Conservation (phyloP, 2,329 filamentous ascomycete genomes). For the Aspergillus tubingensis region DNA sequence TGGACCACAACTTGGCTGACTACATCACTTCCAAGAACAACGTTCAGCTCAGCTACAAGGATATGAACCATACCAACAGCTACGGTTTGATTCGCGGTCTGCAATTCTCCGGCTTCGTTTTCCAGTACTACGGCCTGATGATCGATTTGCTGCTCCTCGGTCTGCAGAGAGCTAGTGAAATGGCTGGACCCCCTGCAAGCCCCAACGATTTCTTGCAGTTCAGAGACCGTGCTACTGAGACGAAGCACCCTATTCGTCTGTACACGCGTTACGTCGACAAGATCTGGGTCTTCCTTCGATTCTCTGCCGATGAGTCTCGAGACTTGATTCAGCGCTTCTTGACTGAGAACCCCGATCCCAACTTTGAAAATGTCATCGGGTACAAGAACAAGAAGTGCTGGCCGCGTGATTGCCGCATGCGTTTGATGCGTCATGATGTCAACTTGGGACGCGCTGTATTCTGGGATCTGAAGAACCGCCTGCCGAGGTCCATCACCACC, state of each 20-base stretch:
- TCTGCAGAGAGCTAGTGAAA: conserved; percentile 93
- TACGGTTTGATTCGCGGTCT: conserved; percentile 98
- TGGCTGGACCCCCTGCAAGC: conserved; percentile 87
- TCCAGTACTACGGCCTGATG: conserved; percentile 97
- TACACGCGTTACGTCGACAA: conserved; percentile 98
- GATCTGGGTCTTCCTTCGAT: conserved; percentile 97
- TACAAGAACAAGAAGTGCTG: conserved; percentile 99
- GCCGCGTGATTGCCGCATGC: conserved; percentile 96
- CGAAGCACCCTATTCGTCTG: conserved; percentile 90
- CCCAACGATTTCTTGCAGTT: conserved; percentile 99
- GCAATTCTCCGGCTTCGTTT: conserved; percentile 97
- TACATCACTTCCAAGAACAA: conserved; percentile 99
- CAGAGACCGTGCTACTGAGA: conserved; percentile 87
- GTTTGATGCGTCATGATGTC: conserved; percentile 97
- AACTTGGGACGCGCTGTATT: conserved; percentile 97
- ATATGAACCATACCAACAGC: conserved; percentile 99
- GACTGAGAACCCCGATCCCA: conserved; percentile 96
- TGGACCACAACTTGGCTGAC: conserved; percentile 99
- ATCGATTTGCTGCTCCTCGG: conserved; percentile 90
- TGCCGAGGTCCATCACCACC: conserved; percentile 91
- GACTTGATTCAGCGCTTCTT: conserved; percentile 97
- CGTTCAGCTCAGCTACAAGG: conserved; percentile 97
- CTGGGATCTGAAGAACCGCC: conserved; percentile 96
- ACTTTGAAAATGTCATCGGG: conserved; percentile 98
- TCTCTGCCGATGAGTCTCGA: conserved; percentile 88